Conservation (phyloP, 2,329 filamentous ascomycete genomes). For the Aureobasidium sp. region DNA sequence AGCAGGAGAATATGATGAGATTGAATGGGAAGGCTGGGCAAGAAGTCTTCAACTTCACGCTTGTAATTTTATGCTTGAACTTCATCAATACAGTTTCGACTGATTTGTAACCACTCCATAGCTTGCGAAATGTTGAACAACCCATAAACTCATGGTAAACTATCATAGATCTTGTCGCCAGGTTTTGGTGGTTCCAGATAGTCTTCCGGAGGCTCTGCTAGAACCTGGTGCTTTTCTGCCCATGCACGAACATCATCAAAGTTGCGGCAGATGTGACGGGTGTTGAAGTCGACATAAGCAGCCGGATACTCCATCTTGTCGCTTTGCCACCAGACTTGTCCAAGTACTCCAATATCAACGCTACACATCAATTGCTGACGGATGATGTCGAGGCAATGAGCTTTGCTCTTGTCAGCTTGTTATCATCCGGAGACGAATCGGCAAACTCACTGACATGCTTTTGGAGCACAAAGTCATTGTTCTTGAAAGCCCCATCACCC, state of each 20-base stretch:
- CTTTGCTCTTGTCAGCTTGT: conserved; percentile 22
- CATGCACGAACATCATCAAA: conserved; percentile 47
- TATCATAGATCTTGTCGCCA: too few relatives aligned
- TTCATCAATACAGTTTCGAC: too few relatives aligned
- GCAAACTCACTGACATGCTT: conserved; percentile 48
- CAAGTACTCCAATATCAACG: conserved; percentile 51
- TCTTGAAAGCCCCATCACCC: conserved; percentile 46
- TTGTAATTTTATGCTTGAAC: too few relatives aligned
- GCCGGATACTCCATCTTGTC: conserved; percentile 28
- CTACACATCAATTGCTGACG: conserved; percentile 58
- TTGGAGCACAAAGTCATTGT: conserved; percentile 47
- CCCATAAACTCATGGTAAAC: too few relatives aligned
- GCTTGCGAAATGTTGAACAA: too few relatives aligned
- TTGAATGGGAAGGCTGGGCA: too few relatives aligned
- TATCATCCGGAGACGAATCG: not conserved
- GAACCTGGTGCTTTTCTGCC: conserved; percentile 47
- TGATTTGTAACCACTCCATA: too few relatives aligned
- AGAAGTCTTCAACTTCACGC: too few relatives aligned
- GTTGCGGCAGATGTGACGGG: conserved; percentile 50
- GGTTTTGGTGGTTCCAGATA: conserved; percentile 36
- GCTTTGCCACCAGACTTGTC: conserved; percentile 51
- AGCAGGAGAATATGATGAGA: too few relatives aligned
- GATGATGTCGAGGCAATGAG: conserved; percentile 54
- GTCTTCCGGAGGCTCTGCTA: conserved; percentile 34
- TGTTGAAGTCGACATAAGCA: conserved; percentile 56